Evolutionary conservation across 805 yeast species (phyloP).

Genomic region (Cyberlindnera meyerae): DNA sequence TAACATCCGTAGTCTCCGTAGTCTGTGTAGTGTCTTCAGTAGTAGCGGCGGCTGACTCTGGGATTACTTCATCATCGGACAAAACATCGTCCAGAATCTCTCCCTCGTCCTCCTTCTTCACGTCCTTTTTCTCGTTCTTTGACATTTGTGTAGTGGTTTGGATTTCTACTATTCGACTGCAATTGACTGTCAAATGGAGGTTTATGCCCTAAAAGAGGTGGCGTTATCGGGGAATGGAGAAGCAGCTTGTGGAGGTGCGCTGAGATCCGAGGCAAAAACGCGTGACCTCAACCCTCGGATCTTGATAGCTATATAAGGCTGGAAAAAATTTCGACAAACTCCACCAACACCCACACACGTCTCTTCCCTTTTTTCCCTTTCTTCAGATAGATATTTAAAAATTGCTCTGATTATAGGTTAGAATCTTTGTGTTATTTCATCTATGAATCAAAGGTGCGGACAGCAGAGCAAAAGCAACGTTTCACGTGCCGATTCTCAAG

Average conservation of each 20-base stretch:
- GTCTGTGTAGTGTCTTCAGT: constrained; percentile 1
- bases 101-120: constrained; percentile 14
- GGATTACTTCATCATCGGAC: constrained; percentile 15
- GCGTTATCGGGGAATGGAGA: not conserved
- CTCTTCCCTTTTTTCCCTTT: constrained; percentile 13
- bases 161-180: not conserved
- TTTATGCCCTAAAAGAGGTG: constrained; percentile 1
- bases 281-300: not conserved
- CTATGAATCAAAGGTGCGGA: constrained; percentile 40
- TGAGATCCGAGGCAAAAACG: not conserved
- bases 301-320: not conserved
- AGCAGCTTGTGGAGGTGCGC: no score
- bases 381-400: constrained; percentile 27
- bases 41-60: constrained; percentile 5
- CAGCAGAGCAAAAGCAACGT: constrained; percentile 43
- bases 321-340: constrained; percentile 9
- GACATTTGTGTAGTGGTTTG: constrained; percentile 7
- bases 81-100: constrained; percentile 15
- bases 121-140: constrained; percentile 10
- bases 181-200: constrained; percentile 1
- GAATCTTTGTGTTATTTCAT: constrained; percentile 33
- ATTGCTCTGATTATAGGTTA: constrained; percentile 33
- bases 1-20: not conserved
- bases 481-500: constrained; percentile 6
- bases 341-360: not conserved